Conservation (phyloP, 495 filamentous ascomycete species). For the Terfezia claveryi region DNA sequence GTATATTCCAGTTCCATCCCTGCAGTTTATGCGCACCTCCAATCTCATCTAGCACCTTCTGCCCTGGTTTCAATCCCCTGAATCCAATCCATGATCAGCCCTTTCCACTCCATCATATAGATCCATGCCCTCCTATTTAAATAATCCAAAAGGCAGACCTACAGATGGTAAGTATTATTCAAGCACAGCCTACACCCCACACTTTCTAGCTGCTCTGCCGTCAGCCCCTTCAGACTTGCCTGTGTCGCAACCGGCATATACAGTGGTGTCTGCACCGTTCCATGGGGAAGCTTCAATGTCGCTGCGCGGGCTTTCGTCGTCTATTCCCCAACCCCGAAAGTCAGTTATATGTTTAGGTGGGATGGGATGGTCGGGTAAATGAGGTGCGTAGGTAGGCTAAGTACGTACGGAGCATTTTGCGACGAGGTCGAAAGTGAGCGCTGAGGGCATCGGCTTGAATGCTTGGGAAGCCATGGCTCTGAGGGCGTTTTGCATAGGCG, state of each 20-base stretch:
- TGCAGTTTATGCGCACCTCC: conserved; percentile 87
- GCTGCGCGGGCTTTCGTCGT: conserved; percentile 91
- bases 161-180: conserved; percentile 91
- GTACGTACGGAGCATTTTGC: conserved; percentile 55
- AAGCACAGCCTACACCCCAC: conserved; percentile 79
- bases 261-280: conserved; percentile 65
- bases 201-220: conserved; percentile 70
- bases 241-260: conserved; percentile 99
- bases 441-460: conserved; percentile 34
- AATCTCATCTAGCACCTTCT: conserved; percentile 61
- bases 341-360: background rate
- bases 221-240: conserved; percentile 82
- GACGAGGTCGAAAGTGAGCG: conserved; percentile 60
- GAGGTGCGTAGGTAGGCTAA: background rate
- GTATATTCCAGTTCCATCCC: conserved; percentile 82
- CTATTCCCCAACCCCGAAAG: conserved; percentile 24
- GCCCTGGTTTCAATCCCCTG: conserved; percentile 66
- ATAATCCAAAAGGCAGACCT: too few relatives aligned
- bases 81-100: background rate
- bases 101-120: background rate
- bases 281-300: conserved; percentile 73
- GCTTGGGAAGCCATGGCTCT: too few relatives aligned
- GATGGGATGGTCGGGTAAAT: background rate
- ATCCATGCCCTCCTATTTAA: background rate
- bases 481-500: too few relatives aligned